These are phyloP conservation scores for Rhynchospora tenuis DNA, from an alignment of 176 grass and related monocot genomes.

Conservation along the genomic window DNA sequence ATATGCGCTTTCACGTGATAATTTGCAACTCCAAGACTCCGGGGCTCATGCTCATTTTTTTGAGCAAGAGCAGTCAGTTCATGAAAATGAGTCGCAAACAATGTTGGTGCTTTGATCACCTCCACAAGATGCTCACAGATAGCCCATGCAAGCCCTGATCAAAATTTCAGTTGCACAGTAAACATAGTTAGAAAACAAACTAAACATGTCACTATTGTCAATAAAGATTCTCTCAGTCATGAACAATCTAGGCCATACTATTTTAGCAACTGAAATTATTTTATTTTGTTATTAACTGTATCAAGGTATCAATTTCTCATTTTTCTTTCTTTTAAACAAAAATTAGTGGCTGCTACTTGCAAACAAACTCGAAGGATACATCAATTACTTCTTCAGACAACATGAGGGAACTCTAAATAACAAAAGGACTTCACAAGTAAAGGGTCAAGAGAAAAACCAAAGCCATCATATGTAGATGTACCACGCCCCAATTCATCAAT, in stretches of 20 bases:
- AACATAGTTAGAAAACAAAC: slow-evolving; percentile 2
- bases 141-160: slow-evolving; percentile 89
- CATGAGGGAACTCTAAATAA: neutral
- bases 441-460: slow-evolving; percentile 47
- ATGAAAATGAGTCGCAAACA: slow-evolving; percentile 98
- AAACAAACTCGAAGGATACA: neutral
- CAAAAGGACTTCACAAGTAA: neutral
- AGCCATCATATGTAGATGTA: slow-evolving; percentile 99
- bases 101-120: slow-evolving; percentile 75
- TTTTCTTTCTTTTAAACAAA: neutral
- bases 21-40: slow-evolving; percentile 68
- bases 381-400: neutral
- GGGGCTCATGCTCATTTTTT: slow-evolving; percentile 40
- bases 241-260: neutral
- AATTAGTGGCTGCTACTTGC: neutral
- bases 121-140: slow-evolving; percentile 97
- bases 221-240: neutral
- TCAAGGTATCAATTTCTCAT: neutral
- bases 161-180: slow-evolving; percentile 23
- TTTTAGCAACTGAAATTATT: neutral
- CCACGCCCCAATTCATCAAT: slow-evolving; percentile 95
- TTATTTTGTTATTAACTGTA: neutral
- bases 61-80: slow-evolving; percentile 85
- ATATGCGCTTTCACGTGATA: slow-evolving; percentile 99
- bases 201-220: neutral